Evolutionary conservation across 2,329 filamentous ascomycete species (phyloP).

Genomic region (Phaeosphaeriaceae sp.): DNA sequence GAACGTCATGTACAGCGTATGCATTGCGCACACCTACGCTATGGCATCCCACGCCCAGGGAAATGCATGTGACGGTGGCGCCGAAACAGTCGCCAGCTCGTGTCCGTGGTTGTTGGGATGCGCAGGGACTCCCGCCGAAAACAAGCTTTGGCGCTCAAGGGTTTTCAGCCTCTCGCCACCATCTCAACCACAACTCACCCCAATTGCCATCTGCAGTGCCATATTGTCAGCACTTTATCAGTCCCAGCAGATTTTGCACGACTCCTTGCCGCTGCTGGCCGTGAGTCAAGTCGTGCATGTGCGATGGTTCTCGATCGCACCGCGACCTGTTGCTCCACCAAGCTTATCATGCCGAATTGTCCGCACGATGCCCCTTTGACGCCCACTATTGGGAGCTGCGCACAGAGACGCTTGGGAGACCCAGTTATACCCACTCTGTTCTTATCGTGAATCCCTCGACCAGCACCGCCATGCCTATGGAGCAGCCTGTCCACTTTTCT

Average conservation of each 20-base stretch:
- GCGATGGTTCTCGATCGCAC: constrained; percentile 20
- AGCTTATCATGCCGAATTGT: constrained; percentile 14
- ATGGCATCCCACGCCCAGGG: not conserved
- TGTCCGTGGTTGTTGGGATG: constrained; percentile 29
- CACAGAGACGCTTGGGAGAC: constrained; percentile 33
- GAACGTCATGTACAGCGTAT: not conserved
- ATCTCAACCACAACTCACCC: constrained; percentile 18
- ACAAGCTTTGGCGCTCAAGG: constrained; percentile 20
- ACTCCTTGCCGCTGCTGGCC: constrained; percentile 2
- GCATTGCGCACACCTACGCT: not conserved
- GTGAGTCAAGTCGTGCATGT: constrained; percentile 6
- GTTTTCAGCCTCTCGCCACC: constrained; percentile 40
- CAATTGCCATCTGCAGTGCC: constrained; percentile 2
- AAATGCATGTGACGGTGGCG: constrained; percentile 24
- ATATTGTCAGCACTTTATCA: constrained; percentile 3
- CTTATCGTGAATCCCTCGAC: constrained; percentile 44
- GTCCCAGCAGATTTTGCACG: not conserved
- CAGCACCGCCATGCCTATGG: constrained; percentile 30
- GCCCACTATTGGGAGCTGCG: constrained; percentile 36
- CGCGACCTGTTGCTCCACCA: constrained; percentile 18
- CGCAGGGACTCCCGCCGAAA: constrained; percentile 20
- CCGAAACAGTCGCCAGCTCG: constrained; percentile 25
- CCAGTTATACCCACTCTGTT: constrained; percentile 44
- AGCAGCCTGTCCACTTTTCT: constrained; percentile 41
- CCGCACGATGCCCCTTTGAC: constrained; percentile 28